A percentile compares a stretch with the other conserved stretches of the same genome.
phyloP scores from a whole-genome alignment of 805 yeast species.

The Nakazawaea wyomingensis region DNA sequence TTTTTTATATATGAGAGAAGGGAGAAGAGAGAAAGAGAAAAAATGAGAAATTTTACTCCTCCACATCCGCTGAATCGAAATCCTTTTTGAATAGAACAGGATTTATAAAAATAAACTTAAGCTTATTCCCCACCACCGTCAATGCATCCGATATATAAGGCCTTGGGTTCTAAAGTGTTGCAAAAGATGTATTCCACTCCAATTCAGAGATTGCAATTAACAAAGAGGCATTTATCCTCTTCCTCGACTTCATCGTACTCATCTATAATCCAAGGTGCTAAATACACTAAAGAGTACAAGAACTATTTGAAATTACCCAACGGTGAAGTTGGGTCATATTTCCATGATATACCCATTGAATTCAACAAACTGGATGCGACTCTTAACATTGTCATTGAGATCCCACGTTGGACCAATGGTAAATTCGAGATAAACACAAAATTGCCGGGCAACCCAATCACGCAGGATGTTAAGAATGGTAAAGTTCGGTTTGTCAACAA shows the following conservation, averaged over 20 bases:
- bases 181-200: slow-evolving; percentile 2
- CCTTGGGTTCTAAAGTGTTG: not conserved
- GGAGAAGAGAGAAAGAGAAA: too few species aligned
- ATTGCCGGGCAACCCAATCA: slow-evolving; percentile 63
- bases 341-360: slow-evolving; percentile 67
- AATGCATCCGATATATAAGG: not conserved
- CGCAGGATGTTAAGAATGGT: slow-evolving; percentile 75
- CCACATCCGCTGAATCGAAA: too few species aligned
- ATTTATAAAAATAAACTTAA: too few species aligned
- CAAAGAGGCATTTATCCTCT: slow-evolving; percentile 6
- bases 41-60: too few species aligned
- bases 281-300: slow-evolving; percentile 33
- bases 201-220: slow-evolving; percentile 6
- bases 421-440: slow-evolving; percentile 71
- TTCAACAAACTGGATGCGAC: slow-evolving; percentile 36
- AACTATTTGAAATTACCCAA: slow-evolving; percentile 37
- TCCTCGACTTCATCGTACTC: not conserved
- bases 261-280: slow-evolving; percentile 26
- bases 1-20: too few species aligned
- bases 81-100: not conserved
- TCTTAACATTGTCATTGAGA: slow-evolving; percentile 68
- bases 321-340: slow-evolving; percentile 51
- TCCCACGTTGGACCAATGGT: slow-evolving; percentile 79
- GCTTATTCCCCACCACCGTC: too few species aligned
- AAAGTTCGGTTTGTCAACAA: slow-evolving; percentile 71